These are phyloP conservation scores for Globisporangium cederbergense DNA, from an alignment of 352 stramenopile species.

Conservation along the genomic window DNA sequence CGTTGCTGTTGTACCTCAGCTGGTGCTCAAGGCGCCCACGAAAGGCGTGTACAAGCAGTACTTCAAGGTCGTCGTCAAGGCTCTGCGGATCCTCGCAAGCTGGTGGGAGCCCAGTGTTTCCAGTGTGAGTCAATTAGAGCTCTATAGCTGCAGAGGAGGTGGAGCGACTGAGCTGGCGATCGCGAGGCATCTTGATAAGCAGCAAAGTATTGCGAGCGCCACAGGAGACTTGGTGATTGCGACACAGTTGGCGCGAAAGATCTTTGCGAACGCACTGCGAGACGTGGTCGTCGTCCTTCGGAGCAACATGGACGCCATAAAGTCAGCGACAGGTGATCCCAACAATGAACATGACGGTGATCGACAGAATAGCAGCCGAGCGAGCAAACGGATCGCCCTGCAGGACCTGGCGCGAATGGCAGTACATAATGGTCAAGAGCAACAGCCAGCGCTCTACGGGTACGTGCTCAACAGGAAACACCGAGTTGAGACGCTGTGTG, in stretches of 20 bases:
- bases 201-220: not conserved
- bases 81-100: constrained; percentile 46
- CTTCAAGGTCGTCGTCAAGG: constrained; percentile 48
- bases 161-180: constrained; percentile 45
- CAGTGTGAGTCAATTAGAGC: not conserved
- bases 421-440: not conserved
- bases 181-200: constrained; percentile 20
- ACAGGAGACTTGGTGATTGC: not conserved
- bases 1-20: constrained; percentile 33
- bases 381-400: constrained; percentile 26
- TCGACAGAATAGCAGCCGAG: constrained; percentile 2
- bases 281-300: constrained; percentile 31
- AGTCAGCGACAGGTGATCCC: no score
- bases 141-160: constrained; percentile 39
- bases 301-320: constrained; percentile 20
- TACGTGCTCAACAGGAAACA: constrained; percentile 31
- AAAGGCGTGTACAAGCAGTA: constrained; percentile 75
- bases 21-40: constrained; percentile 47
- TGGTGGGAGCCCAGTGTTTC: constrained; percentile 25
- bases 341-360: no score
- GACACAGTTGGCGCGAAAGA: constrained; percentile 14
- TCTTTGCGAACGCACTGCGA: constrained; percentile 27
- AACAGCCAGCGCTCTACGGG: constrained; percentile 1
- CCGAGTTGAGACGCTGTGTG: constrained; percentile 25
- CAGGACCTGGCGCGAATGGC: constrained; percentile 19